Conservation (phyloP, 2,329 filamentous ascomycete genomes). For the Pyrenophora seminiperda region DNA sequence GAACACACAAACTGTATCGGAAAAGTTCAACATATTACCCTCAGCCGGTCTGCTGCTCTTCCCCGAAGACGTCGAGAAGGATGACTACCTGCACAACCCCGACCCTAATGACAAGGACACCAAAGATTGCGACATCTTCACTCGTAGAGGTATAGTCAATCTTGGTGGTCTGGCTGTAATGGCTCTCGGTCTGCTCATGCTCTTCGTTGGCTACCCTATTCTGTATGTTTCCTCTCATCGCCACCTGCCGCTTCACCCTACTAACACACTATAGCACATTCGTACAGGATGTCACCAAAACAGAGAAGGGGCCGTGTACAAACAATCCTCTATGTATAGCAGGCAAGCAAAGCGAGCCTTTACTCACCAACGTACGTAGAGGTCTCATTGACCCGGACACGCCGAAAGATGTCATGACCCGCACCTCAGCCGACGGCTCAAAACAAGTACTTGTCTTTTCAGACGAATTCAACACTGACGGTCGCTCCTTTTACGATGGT, state of each 20-base stretch:
- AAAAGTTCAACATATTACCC: constrained; percentile 75
- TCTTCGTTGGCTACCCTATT: constrained; percentile 73
- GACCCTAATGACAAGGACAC: constrained; percentile 67
- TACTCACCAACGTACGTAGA: constrained; percentile 65
- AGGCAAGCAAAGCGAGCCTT: constrained; percentile 53
- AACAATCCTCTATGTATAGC: constrained; percentile 57
- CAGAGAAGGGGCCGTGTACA: constrained; percentile 46
- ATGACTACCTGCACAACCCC: constrained; percentile 74
- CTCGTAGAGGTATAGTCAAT: constrained; percentile 66
- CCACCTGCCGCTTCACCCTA: neutral
- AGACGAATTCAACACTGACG: constrained; percentile 71
- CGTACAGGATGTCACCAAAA: constrained; percentile 53
- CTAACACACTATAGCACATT: constrained; percentile 58
- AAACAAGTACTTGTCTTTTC: constrained; percentile 71
- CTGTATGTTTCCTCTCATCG: constrained; percentile 59
- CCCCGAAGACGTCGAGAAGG: constrained; percentile 74
- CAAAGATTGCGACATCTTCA: constrained; percentile 68
- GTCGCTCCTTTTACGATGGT: constrained; percentile 71
- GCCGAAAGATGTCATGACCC: constrained; percentile 61
- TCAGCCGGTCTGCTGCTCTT: constrained; percentile 69
- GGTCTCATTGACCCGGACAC: constrained; percentile 72
- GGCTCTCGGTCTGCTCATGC: constrained; percentile 63
- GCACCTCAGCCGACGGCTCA: constrained; percentile 63
- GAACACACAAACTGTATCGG: constrained; percentile 73
- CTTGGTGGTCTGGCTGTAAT: constrained; percentile 66